Evolutionary conservation across 768 basidiomycete genomes (phyloP), one percentile per base, ranked within the genome.

Genomic region (Boletellus ananiceps): DNA sequence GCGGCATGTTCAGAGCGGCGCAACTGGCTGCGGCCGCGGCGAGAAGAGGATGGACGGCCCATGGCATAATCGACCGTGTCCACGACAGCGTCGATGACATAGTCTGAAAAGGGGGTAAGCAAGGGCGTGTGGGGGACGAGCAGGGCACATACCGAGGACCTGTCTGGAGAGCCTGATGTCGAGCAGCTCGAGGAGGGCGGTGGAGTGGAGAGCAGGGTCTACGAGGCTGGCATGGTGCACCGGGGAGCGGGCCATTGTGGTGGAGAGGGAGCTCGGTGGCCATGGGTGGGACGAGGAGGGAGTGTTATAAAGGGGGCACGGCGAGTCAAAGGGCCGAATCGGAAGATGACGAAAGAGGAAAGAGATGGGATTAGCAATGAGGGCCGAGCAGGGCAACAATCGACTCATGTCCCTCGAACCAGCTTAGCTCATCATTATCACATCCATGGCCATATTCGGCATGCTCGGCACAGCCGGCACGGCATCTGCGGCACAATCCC

Each of bases 51-150:
- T 15, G 84, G 74, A 25, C 82, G 77, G n/a, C 83, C 81, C 68
- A 88, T 79, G 13, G 86, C 85, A 60, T 76, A 86, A 68, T 87
- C 84, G 46, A 88, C 87, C 0, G 86, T 83, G 52, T 88, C 86
- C 6, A 77, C 70, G 8, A 88, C 82, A 19, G 67, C 74, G 65
- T 88, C 84, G 13, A 86, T 77, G 48, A 84, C 70, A 67, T 86
- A 83, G 49, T 88, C 87, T 89, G n/a, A 41, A 41, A 25, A 6
- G 13, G 43, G 35, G 13, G 33, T 52, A 15, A 49, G 49, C 0
- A 8, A 29, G 49, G 5, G 21, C 2, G 33, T 5, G 19, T 12
- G 35, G 19, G 51, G 27, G 34, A 34, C 8, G 18, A 27, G 9
- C 33, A 32, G 38, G 5, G 3, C 23, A 77, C 83, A 39, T 57